Conservation (phyloP, 164 flowering plant genomes). For the Hamamelis virginiana region DNA sequence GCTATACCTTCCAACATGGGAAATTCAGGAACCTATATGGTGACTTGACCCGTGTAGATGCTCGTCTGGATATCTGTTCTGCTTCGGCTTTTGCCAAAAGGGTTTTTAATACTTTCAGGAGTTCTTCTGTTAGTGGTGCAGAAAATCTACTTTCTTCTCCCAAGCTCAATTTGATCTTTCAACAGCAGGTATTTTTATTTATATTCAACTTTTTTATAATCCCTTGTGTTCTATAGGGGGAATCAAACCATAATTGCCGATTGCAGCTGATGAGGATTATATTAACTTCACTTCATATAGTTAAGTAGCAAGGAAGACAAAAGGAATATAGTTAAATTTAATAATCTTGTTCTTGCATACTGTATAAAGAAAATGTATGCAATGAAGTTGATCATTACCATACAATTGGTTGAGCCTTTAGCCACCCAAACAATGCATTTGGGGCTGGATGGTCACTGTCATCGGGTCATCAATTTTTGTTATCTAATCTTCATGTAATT, state of each 20-base stretch:
- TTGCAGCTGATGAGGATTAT: not conserved
- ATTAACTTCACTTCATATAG: not conserved
- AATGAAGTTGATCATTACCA: not conserved
- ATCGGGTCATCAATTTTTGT: not conserved
- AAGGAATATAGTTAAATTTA: too few species aligned
- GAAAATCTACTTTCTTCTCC: slow-evolving; percentile 53
- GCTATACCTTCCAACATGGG: slow-evolving; percentile 79
- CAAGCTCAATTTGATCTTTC: slow-evolving; percentile 65
- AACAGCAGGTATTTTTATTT: slow-evolving; percentile 74
- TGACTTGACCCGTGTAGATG: slow-evolving; percentile 82
- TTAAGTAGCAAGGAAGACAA: too few species aligned
- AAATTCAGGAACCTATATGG: slow-evolving; percentile 50
- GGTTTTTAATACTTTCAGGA: slow-evolving; percentile 32
- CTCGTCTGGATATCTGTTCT: slow-evolving; percentile 75
- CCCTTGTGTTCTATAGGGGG: not conserved
- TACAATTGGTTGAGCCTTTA: not conserved
- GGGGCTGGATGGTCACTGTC: not conserved
- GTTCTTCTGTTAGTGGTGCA: slow-evolving; percentile 25
- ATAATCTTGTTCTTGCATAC: too few species aligned
- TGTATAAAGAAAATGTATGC: too few species aligned
- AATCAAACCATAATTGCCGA: not conserved
- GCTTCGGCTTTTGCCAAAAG: slow-evolving; percentile 57
- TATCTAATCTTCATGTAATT: too few species aligned
- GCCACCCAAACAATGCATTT: not conserved
- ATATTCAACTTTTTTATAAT: not conserved